Evolutionary conservation across 164 flowering plant genomes (phyloP).

Genomic region (Macadamia integrifolia): DNA sequence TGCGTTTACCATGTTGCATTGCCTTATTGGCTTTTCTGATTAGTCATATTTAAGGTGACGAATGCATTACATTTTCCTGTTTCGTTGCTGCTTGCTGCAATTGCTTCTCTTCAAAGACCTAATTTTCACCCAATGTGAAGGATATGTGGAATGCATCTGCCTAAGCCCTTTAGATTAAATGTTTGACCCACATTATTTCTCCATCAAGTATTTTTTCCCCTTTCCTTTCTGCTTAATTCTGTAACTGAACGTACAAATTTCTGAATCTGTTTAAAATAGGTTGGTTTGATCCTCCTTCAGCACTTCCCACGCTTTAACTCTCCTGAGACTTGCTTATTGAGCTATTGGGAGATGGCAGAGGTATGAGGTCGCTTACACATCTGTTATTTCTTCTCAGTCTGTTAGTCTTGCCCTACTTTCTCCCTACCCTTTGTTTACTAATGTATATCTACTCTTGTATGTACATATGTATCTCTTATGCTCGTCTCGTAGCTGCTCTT

Average conservation of each 20-base stretch:
- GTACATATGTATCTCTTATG: background rate
- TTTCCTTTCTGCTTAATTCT: background rate
- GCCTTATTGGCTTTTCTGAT: too few relatives aligned
- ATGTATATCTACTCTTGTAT: background rate
- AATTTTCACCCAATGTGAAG: too few relatives aligned
- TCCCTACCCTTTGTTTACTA: background rate
- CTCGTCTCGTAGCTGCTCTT: background rate
- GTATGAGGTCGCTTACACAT: slow-evolving; percentile 6
- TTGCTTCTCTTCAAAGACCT: too few relatives aligned
- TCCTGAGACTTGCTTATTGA: background rate
- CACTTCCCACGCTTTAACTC: background rate
- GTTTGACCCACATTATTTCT: too few relatives aligned
- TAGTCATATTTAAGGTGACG: too few relatives aligned
- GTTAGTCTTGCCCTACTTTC: background rate
- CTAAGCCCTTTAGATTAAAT: too few relatives aligned
- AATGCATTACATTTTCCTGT: too few relatives aligned
- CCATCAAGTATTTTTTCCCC: background rate
- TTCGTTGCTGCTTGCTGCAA: too few relatives aligned
- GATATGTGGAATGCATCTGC: too few relatives aligned
- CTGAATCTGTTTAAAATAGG: background rate
- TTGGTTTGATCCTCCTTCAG: slow-evolving; percentile 5
- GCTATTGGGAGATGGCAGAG: slow-evolving; percentile 26
- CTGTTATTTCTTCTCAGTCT: background rate
- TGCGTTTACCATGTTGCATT: too few relatives aligned
- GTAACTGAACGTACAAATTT: background rate